Conservation (phyloP, 1,139 yeast genomes). For the Pichia sp. region DNA sequence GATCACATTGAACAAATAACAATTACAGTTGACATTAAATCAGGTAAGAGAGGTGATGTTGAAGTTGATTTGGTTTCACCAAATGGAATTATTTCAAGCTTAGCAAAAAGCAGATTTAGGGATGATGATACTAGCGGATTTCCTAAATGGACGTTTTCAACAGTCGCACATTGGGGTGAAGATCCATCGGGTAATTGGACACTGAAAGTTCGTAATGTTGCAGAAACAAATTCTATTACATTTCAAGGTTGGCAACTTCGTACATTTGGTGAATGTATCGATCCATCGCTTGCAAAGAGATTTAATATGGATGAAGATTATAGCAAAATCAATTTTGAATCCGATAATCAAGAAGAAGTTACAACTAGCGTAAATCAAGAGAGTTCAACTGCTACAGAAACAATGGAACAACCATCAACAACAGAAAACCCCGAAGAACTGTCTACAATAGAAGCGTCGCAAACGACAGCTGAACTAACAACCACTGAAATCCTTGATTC, state of each 20-base stretch:
- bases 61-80: constrained; percentile 70
- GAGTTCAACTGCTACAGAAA: background rate
- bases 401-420: background rate
- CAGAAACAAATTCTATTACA: constrained; percentile 35
- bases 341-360: background rate
- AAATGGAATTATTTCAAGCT: constrained; percentile 59
- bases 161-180: constrained; percentile 99
- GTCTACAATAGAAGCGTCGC: background rate
- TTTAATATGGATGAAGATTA: constrained; percentile 40
- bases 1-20: constrained; percentile 81
- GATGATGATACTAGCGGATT: constrained; percentile 62
- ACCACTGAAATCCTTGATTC: background rate
- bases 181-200: constrained; percentile 78
- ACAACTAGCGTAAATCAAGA: background rate
- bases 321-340: constrained; percentile 33
- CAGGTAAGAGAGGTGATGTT: constrained; percentile 65
- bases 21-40: constrained; percentile 64
- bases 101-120: constrained; percentile 62
- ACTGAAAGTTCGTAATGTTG: constrained; percentile 50
- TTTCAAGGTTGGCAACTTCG: constrained; percentile 71
- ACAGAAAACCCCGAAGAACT: background rate
- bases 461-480: background rate
- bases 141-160: constrained; percentile 84
- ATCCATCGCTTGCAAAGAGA: constrained; percentile 51
- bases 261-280: constrained; percentile 74